Conservation (phyloP, 306 rosid genomes). For the Cicer chorassanicum region DNA sequence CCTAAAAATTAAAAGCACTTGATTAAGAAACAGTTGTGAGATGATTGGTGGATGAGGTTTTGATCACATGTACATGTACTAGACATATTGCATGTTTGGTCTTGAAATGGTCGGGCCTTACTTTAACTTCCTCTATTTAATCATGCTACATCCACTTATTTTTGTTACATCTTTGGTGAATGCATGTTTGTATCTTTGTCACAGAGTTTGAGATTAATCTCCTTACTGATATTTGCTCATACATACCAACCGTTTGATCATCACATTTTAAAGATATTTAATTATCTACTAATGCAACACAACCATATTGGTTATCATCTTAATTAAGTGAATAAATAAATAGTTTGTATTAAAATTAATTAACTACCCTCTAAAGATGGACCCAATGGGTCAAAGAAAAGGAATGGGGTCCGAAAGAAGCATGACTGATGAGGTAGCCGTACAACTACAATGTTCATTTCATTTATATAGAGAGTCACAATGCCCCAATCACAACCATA, state of each 20-base stretch:
- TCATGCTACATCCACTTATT: not conserved
- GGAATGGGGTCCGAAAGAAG: not conserved
- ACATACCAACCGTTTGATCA: not conserved
- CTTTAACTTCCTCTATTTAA: slow-evolving; percentile 1
- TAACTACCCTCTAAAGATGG: not conserved
- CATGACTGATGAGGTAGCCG: slow-evolving; percentile 5
- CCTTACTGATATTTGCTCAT: too few relatives aligned
- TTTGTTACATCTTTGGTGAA: not conserved
- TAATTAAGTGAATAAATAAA: too few relatives aligned
- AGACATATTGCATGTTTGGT: slow-evolving; percentile 50
- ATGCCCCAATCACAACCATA: slow-evolving; percentile 33
- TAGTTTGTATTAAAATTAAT: too few relatives aligned
- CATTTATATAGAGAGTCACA: not conserved
- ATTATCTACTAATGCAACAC: not conserved
- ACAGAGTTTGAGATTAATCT: not conserved
- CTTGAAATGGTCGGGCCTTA: slow-evolving; percentile 43
- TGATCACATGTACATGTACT: slow-evolving; percentile 43
- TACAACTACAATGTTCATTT: not conserved
- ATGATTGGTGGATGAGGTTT: slow-evolving; percentile 44
- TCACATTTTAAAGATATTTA: not conserved
- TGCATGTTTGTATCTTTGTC: not conserved
- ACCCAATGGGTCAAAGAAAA: slow-evolving; percentile 38
- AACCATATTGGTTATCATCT: too few relatives aligned
- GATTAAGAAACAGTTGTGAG: slow-evolving; percentile 32
- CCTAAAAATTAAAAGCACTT: slow-evolving; percentile 30